Evolutionary conservation across 208 protist genomes (phyloP).

Genomic region (Willaertia magna): DNA sequence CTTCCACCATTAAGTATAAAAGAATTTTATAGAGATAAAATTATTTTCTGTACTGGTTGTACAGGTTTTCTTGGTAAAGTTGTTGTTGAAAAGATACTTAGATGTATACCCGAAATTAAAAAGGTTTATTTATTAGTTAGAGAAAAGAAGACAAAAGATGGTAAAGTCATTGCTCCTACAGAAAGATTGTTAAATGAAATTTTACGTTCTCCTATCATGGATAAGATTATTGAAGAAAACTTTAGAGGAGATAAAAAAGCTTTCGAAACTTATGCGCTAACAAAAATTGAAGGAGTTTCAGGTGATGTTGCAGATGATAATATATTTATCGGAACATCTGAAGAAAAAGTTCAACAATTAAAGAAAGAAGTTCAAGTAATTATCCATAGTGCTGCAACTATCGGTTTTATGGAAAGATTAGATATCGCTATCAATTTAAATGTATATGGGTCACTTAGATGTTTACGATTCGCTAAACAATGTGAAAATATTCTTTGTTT

Average conservation of each 20-base stretch:
- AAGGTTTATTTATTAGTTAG: slow-evolving; percentile 56
- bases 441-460: slow-evolving; percentile 52
- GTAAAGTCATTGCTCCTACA: neutral
- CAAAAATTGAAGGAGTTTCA: neutral
- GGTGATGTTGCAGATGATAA: neutral
- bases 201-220: neutral
- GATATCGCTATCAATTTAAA: slow-evolving; percentile 60
- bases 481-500: slow-evolving; percentile 41
- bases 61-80: slow-evolving; percentile 72
- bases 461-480: slow-evolving; percentile 49
- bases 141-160: slow-evolving; percentile 36
- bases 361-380: slow-evolving; percentile 45
- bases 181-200: neutral
- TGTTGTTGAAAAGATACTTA: slow-evolving; percentile 56
- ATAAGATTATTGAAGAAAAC: neutral
- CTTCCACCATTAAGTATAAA: slow-evolving; percentile 28
- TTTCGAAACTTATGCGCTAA: neutral
- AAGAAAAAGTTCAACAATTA: slow-evolving; percentile 31
- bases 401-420: slow-evolving; percentile 61
- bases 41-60: slow-evolving; percentile 56
- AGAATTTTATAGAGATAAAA: slow-evolving; percentile 44
- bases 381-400: slow-evolving; percentile 65
- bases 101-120: slow-evolving; percentile 52
- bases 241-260: neutral
- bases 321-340: neutral